These are phyloP conservation scores for Ophiostoma himal-ulmi DNA, from an alignment of 2,329 filamentous ascomycete genomes.

Conservation along the genomic window DNA sequence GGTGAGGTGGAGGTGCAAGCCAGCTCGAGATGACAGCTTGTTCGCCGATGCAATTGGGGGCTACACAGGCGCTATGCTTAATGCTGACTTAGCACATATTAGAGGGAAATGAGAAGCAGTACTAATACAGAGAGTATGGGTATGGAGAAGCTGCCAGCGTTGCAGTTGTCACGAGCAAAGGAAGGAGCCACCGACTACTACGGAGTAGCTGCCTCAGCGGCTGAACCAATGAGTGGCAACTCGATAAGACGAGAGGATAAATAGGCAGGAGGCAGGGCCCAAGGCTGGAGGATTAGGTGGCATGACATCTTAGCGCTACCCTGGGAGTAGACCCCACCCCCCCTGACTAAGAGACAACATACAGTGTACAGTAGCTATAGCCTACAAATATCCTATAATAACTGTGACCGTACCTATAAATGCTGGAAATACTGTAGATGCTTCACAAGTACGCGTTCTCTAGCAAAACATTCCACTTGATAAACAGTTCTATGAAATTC, in stretches of 20 bases:
- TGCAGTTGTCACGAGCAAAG: slow-evolving; percentile 25
- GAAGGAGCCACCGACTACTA: neutral
- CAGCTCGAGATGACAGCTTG: slow-evolving; percentile 19
- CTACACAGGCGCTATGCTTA: neutral
- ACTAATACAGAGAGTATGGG: no score
- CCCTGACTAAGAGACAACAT: slow-evolving; percentile 5
- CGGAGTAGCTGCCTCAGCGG: neutral
- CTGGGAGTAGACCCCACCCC: neutral
- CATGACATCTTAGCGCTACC: neutral
- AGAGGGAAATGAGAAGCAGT: no score
- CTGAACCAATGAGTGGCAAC: neutral
- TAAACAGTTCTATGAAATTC: neutral
- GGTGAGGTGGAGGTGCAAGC: neutral
- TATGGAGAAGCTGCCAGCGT: slow-evolving; percentile 27
- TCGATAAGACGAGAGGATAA: slow-evolving; percentile 1
- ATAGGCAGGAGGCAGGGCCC: neutral
- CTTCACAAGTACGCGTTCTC: neutral
- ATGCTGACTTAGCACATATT: slow-evolving; percentile 11
- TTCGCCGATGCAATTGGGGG: slow-evolving; percentile 10
- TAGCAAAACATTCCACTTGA: neutral
- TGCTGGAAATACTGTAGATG: neutral
- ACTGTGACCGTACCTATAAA: neutral
- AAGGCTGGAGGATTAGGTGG: neutral
- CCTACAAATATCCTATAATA: no score
- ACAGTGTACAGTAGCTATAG: neutral